These are phyloP conservation scores for Russula griseocarnosa DNA, from an alignment of 768 basidiomycete species.

Conservation along the genomic window DNA sequence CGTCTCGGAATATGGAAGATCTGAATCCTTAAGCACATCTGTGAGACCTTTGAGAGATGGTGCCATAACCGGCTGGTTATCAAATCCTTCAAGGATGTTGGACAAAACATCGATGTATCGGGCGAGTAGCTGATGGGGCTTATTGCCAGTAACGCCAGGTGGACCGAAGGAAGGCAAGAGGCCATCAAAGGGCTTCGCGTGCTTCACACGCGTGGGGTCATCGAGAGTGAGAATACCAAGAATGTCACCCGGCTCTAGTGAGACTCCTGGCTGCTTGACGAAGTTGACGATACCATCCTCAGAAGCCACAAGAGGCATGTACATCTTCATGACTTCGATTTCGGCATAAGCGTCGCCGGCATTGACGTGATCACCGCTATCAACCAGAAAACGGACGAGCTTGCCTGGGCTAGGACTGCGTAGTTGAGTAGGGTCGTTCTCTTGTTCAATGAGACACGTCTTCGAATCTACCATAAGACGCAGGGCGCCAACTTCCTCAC, in stretches of 20 bases:
- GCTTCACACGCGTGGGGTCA: conserved; percentile 93
- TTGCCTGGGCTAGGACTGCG: conserved; percentile 96
- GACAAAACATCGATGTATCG: conserved; percentile 71
- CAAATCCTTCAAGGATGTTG: conserved; percentile 94
- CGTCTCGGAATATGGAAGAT: conserved; percentile 85
- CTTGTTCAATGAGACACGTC: conserved; percentile 98
- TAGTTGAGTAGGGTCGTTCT: conserved; percentile 97
- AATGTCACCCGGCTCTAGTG: conserved; percentile 94
- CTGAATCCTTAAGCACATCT: conserved; percentile 73
- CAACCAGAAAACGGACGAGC: conserved; percentile 88
- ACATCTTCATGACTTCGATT: conserved; percentile 99
- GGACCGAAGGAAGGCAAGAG: conserved; percentile 84
- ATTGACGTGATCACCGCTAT: conserved; percentile 95
- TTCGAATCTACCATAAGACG: conserved; percentile 93
- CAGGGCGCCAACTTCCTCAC: conserved; percentile 94
- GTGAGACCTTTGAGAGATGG: conserved; percentile 84
- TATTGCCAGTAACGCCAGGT: conserved; percentile 81
- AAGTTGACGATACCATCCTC: conserved; percentile 94
- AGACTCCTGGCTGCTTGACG: conserved; percentile 97
- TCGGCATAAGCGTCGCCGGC: conserved; percentile 98
- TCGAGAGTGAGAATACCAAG: conserved; percentile 95
- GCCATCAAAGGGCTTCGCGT: conserved; percentile 97
- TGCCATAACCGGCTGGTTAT: conserved; percentile 90
- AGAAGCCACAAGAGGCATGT: conserved; percentile 92
- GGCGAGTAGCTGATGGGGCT: conserved; percentile 81